These are phyloP conservation scores for Hypoxylon lienhwacheense DNA, from an alignment of 495 filamentous ascomycete genomes.

Conservation along the genomic window DNA sequence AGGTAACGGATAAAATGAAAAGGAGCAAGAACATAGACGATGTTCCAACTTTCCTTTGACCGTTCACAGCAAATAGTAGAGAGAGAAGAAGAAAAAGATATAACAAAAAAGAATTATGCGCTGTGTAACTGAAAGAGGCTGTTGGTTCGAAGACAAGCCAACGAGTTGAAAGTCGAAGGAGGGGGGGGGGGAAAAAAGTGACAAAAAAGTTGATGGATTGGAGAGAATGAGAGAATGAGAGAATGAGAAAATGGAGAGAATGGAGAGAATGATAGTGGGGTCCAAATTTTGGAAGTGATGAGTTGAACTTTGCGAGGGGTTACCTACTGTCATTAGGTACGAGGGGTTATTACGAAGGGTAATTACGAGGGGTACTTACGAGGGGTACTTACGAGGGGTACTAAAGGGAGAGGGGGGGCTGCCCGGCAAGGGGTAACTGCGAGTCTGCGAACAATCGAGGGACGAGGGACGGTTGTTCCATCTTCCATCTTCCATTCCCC, in stretches of 20 bases:
- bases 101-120: slow-evolving; percentile 15
- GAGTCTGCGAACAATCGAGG: neutral
- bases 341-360: too few species aligned
- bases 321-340: too few species aligned
- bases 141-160: slow-evolving; percentile 11
- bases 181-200: neutral
- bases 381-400: too few species aligned
- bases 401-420: neutral
- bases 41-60: neutral
- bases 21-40: slow-evolving; percentile 18
- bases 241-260: too few species aligned
- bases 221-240: too few species aligned
- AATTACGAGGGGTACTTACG: too few species aligned
- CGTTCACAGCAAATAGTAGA: neutral
- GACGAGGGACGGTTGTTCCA: too few species aligned
- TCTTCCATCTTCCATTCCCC: too few species aligned
- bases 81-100: neutral
- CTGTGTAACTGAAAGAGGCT: slow-evolving; percentile 19
- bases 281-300: too few species aligned
- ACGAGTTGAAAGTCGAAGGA: slow-evolving; percentile 9
- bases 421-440: neutral
- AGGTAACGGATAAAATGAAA: slow-evolving; percentile 8
- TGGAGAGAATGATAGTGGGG: too few species aligned
- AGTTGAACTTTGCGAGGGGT: too few species aligned
- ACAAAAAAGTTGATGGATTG: neutral